A percentile compares a stretch with the other conserved stretches of the same genome.
Conservation (phyloP, 2,329 filamentous ascomycete genomes). For the Nemania sp. region DNA sequence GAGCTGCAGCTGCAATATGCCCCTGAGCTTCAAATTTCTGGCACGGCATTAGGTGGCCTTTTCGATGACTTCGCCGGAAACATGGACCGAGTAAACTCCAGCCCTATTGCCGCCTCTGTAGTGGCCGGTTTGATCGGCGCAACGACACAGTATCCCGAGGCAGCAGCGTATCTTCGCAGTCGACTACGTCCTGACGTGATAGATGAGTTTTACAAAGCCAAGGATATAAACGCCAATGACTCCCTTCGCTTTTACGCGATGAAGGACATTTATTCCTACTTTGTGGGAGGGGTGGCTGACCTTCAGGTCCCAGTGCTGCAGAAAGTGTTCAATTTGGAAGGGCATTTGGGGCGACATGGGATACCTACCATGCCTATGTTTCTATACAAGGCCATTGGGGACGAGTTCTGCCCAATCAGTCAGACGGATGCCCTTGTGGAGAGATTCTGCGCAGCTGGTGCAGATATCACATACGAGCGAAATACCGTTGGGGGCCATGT, state of each 20-base stretch:
- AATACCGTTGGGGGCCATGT: slow-evolving; percentile 59
- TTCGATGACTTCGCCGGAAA: slow-evolving; percentile 45
- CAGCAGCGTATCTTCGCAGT: slow-evolving; percentile 43
- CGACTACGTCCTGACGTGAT: slow-evolving; percentile 50
- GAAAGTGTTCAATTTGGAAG: slow-evolving; percentile 48
- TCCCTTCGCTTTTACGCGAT: slow-evolving; percentile 43
- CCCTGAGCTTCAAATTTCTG: slow-evolving; percentile 59
- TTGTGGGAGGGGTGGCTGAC: slow-evolving; percentile 36
- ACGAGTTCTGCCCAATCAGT: slow-evolving; percentile 58
- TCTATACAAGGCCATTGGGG: slow-evolving; percentile 62
- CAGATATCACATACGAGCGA: slow-evolving; percentile 58
- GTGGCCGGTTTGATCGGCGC: slow-evolving; percentile 51
- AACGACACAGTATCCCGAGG: slow-evolving; percentile 49
- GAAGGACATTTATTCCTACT: slow-evolving; percentile 52
- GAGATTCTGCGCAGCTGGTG: slow-evolving; percentile 56
- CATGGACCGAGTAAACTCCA: slow-evolving; percentile 49
- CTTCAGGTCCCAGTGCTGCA: slow-evolving; percentile 43
- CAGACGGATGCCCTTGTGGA: slow-evolving; percentile 59
- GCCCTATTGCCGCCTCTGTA: slow-evolving; percentile 49
- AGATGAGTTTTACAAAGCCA: slow-evolving; percentile 47
- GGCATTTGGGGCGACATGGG: slow-evolving; percentile 51
- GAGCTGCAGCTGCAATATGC: slow-evolving; percentile 66
- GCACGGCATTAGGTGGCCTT: slow-evolving; percentile 61
- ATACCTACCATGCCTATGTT: slow-evolving; percentile 61
- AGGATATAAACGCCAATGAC: slow-evolving; percentile 40